These are phyloP conservation scores for Spathaspora gorwiae DNA, from an alignment of 805 yeast species.

Conservation along the genomic window DNA sequence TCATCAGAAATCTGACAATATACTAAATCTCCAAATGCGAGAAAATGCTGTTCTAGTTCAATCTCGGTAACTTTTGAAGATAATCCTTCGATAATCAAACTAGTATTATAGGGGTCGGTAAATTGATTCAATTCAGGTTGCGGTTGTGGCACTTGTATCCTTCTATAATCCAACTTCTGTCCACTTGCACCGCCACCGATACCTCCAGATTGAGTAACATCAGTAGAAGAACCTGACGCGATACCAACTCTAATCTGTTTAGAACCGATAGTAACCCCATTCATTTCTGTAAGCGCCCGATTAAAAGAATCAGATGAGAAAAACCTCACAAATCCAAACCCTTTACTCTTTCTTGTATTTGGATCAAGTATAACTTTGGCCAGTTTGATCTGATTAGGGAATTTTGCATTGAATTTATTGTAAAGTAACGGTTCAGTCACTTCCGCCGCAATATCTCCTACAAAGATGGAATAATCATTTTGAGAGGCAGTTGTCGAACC, in stretches of 20 bases:
- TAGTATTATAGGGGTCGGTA: constrained; percentile 80
- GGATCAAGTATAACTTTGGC: constrained; percentile 79
- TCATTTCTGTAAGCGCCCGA: constrained; percentile 75
- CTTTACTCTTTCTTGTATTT: constrained; percentile 64
- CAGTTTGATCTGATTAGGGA: constrained; percentile 62
- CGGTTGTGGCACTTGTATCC: constrained; percentile 30
- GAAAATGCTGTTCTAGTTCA: constrained; percentile 57
- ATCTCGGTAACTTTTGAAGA: constrained; percentile 54
- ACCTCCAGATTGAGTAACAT: background rate
- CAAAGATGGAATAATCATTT: constrained; percentile 58
- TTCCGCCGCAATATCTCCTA: constrained; percentile 77
- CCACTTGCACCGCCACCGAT: constrained; percentile 10
- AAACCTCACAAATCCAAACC: constrained; percentile 89
- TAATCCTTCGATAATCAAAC: constrained; percentile 66
- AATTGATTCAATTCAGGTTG: constrained; percentile 58
- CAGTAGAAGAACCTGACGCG: constrained; percentile 24
- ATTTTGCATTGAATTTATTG: constrained; percentile 63
- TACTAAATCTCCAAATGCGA: constrained; percentile 55
- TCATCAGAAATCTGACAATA: constrained; percentile 18
- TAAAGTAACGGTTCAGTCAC: constrained; percentile 63
- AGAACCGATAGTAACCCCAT: constrained; percentile 66
- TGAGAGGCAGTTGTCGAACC: background rate
- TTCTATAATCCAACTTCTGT: constrained; percentile 13
- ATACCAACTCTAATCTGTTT: constrained; percentile 70
- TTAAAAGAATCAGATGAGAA: constrained; percentile 60